Conservation (phyloP, 2,329 filamentous ascomycete species). For the Xenoacremonium recifei region DNA sequence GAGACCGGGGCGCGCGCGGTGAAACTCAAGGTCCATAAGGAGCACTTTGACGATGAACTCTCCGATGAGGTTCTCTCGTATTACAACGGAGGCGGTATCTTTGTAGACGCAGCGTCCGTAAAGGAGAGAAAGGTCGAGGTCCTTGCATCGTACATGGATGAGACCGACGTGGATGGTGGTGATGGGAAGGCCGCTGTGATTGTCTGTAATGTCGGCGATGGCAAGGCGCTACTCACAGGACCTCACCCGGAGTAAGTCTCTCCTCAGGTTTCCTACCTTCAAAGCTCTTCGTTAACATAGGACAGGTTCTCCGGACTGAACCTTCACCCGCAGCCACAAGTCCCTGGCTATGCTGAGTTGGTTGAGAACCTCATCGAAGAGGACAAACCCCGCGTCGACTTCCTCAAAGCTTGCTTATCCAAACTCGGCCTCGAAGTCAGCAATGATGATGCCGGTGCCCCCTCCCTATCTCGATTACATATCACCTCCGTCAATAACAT, state of each 20-base stretch:
- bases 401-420: constrained; percentile 74
- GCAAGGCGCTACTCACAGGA: constrained; percentile 76
- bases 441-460: constrained; percentile 65
- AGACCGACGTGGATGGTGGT: constrained; percentile 74
- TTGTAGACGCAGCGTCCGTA: constrained; percentile 72
- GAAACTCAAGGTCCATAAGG: constrained; percentile 62
- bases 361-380: constrained; percentile 66
- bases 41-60: constrained; percentile 53
- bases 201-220: constrained; percentile 79
- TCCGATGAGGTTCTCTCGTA: constrained; percentile 71
- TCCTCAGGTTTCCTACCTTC: too few species aligned
- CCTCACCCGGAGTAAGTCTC: constrained; percentile 80
- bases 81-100: constrained; percentile 93
- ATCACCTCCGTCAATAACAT: constrained; percentile 67
- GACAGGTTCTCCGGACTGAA: constrained; percentile 79
- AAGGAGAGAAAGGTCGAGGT: constrained; percentile 69
- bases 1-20: constrained; percentile 79
- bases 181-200: constrained; percentile 75
- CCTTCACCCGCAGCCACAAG: constrained; percentile 63
- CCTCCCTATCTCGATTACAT: constrained; percentile 79
- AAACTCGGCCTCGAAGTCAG: constrained; percentile 83
- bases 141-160: constrained; percentile 74
- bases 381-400: constrained; percentile 67
- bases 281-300: too few species aligned
- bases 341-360: constrained; percentile 68